Percentiles rank a stretch among this genome's conserved stretches.
These are phyloP conservation scores for Botrytis cinerea DNA, from an alignment of 2,329 filamentous ascomycete genomes.

Conservation along the genomic window DNA sequence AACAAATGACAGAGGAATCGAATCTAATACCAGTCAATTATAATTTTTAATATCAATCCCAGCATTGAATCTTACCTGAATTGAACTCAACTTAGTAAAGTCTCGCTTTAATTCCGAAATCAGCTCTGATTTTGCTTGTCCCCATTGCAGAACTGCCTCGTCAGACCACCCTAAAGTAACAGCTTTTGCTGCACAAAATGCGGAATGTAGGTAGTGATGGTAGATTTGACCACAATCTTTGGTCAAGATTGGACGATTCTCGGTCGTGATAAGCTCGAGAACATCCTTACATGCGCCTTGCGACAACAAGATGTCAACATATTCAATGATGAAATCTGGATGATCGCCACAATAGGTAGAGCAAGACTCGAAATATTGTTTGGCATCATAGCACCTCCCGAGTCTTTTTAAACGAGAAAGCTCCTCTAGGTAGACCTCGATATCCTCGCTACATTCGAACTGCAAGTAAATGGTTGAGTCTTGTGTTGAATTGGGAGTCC, in stretches of 20 bases:
- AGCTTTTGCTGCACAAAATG: not conserved
- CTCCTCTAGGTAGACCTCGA: not conserved
- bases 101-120: not conserved
- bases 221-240: not conserved
- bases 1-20: not conserved
- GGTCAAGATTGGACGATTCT: not conserved
- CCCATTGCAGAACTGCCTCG: not conserved
- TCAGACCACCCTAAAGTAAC: not conserved
- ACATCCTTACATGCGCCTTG: slow-evolving; percentile 4
- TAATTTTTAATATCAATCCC: too few relatives aligned
- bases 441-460: not conserved
- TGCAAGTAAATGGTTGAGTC: not conserved
- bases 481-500: not conserved
- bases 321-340: not conserved
- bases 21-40: not conserved
- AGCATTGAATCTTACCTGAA: not conserved
- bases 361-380: not conserved
- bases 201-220: slow-evolving; percentile 3
- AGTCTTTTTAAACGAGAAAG: slow-evolving; percentile 8
- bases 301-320: not conserved
- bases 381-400: not conserved
- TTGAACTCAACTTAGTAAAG: not conserved
- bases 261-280: not conserved
- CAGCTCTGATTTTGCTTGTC: not conserved
- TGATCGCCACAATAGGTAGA: not conserved